Percentiles rank a stretch among this genome's conserved stretches.
These are phyloP conservation scores for Suhomyces coccinellae DNA, from an alignment of 1,139 yeast genomes.

Conservation along the genomic window DNA sequence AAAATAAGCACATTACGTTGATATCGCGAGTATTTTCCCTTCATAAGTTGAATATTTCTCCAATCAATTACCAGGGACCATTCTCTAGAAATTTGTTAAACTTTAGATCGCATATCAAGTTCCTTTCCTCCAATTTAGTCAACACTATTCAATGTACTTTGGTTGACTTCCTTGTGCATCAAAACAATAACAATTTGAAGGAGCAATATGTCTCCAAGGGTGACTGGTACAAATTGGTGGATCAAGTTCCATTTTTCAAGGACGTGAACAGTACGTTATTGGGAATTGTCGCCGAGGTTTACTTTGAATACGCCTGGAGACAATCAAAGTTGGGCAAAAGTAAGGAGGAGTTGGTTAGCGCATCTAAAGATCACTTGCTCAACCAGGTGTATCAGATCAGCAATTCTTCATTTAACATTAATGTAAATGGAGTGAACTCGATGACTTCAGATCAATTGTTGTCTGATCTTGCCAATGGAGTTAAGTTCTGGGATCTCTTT, in stretches of 20 bases:
- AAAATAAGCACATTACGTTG: conserved; percentile 43
- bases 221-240: conserved; percentile 60
- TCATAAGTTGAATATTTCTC: conserved; percentile 52
- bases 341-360: conserved; percentile 31
- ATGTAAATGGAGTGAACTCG: conserved; percentile 45
- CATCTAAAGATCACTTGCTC: conserved; percentile 38
- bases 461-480: conserved; percentile 42
- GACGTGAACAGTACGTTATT: conserved; percentile 46
- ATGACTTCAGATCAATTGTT: conserved; percentile 38
- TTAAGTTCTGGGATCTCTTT: conserved; percentile 43
- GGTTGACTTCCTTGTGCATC: conserved; percentile 53
- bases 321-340: conserved; percentile 27
- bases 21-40: conserved; percentile 61
- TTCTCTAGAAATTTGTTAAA: conserved; percentile 61
- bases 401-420: conserved; percentile 42
- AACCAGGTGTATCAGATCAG: conserved; percentile 42
- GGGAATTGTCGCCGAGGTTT: conserved; percentile 47
- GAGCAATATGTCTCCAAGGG: conserved; percentile 37
- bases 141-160: conserved; percentile 55
- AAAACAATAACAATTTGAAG: conserved; percentile 50
- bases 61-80: conserved; percentile 69
- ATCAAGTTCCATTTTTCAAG: conserved; percentile 60
- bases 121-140: conserved; percentile 50
- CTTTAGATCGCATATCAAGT: conserved; percentile 66
- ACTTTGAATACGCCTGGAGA: conserved; percentile 40